Base-by-base conservation (phyloP, 148 eudicot genomes). In the Vaccinium myrtillus region DNA sequence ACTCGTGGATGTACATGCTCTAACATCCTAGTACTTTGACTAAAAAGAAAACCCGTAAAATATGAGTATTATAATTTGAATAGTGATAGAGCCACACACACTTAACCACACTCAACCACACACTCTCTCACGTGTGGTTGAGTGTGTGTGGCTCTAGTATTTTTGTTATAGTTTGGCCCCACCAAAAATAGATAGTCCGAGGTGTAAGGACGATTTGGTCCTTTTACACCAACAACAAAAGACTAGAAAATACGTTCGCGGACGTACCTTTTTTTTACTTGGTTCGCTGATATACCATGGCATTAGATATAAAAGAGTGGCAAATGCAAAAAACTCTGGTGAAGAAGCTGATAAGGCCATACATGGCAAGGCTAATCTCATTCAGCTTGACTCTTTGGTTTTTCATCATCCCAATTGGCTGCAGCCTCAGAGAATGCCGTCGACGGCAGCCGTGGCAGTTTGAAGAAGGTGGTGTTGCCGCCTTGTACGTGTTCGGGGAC, bases 401-500 rank as follows among this genome's bases (percentile, higher is more conserved):
- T 5, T 36, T 82, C 43, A 53, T 82, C 21, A 32, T 51, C 84
- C 77, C 83, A 48, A 25, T 13, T 0, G 13, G 14, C 46, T 54
- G 63, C 81, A 21, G 2, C 49, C 2, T 10, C 15, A 8, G 65
- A 15, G 82, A 32, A 78, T 27, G 63, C 63, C 39, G 39, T 30
- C 39, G 43, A 4, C 18, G 8, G 43, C 74, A 27, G 36, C 73
- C 73, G 16, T 49, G 8, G 82, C 82, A 50, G 82, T 25, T 48
- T n/a, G 63, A 18, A 58, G 63, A 32, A 32, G 18, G n/a, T 14
- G 39, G 39, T 69, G 18, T 6, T 21, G 50, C 36, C 18, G 77
- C 89, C 50, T 83, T 94, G 11, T 94, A 88, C 88, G 82, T 94
- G 15, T 94, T 94, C 67, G 97, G 97, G 2, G 97, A 94, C 81